Percentiles rank a stretch among this genome's conserved stretches.
These are phyloP conservation scores for Candida nitratophila DNA, from an alignment of 805 yeast species.

Conservation along the genomic window DNA sequence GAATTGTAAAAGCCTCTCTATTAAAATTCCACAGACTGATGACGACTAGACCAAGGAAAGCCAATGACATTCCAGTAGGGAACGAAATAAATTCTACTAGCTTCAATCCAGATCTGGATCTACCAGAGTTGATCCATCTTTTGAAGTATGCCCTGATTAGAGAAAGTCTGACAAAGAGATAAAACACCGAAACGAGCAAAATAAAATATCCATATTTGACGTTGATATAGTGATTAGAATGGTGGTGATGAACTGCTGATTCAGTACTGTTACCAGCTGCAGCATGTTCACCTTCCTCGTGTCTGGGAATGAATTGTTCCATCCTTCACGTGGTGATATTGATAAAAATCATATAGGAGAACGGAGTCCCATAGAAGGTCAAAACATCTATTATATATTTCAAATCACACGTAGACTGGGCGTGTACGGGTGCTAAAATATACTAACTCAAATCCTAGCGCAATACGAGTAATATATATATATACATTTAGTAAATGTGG, in stretches of 20 bases:
- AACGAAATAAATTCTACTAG: slow-evolving; percentile 23
- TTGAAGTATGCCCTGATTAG: slow-evolving; percentile 14
- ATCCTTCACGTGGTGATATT: not conserved
- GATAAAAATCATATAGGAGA: too few relatives aligned
- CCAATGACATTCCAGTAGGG: not conserved
- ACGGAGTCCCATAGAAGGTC: too few relatives aligned
- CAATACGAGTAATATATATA: too few relatives aligned
- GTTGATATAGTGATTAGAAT: slow-evolving; percentile 44
- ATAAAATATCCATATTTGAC: slow-evolving; percentile 53
- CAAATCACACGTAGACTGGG: too few relatives aligned
- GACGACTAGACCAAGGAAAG: slow-evolving; percentile 10
- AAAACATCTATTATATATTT: too few relatives aligned
- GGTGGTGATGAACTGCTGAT: slow-evolving; percentile 7
- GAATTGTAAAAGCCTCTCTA: slow-evolving; percentile 25
- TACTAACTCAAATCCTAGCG: too few relatives aligned
- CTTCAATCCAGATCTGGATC: slow-evolving; percentile 28
- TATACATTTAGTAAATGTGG: too few relatives aligned
- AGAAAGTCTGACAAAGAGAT: slow-evolving; percentile 29
- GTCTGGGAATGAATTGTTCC: not conserved
- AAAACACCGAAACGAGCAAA: slow-evolving; percentile 33
- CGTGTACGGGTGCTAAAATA: too few relatives aligned
- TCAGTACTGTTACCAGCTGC: slow-evolving; percentile 35
- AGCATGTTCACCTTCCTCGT: not conserved
- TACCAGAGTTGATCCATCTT: slow-evolving; percentile 31
- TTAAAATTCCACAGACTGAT: slow-evolving; percentile 27